Percentiles rank a stretch among this genome's conserved stretches.
These are phyloP conservation scores for Penicillium samsonianum DNA, from an alignment of 495 filamentous ascomycete species.

Conservation along the genomic window DNA sequence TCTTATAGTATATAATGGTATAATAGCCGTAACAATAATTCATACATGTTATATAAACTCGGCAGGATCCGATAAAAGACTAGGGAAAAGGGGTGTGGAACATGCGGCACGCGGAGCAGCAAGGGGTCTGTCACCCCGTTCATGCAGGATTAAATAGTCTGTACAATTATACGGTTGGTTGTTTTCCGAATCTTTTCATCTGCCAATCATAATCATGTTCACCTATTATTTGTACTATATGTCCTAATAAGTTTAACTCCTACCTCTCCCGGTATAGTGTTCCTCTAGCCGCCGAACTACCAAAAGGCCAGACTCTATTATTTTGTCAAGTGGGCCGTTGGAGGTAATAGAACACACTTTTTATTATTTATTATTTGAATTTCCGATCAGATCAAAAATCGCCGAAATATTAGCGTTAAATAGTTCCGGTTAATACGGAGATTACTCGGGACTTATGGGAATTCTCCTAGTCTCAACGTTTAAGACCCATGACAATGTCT, in stretches of 20 bases:
- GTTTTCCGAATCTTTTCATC: not conserved
- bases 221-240: not conserved
- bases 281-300: no score
- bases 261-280: conserved; percentile 11
- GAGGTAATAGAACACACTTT: no score
- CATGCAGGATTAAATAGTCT: conserved; percentile 31
- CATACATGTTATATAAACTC: conserved; percentile 1
- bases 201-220: conserved; percentile 1
- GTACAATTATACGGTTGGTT: conserved; percentile 1
- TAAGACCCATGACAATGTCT: not conserved
- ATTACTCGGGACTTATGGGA: conserved; percentile 24
- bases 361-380: no score
- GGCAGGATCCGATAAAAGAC: conserved; percentile 10
- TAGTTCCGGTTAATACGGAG: conserved; percentile 16
- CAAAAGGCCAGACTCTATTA: not conserved
- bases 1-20: not conserved
- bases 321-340: not conserved
- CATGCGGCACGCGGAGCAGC: conserved; percentile 43
- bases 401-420: not conserved
- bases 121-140: conserved; percentile 41
- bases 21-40: not conserved
- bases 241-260: not conserved
- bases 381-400: conserved; percentile 5
- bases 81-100: conserved; percentile 34
- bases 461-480: conserved; percentile 13